Conservation (phyloP, 352 stramenopile species). For the Pythium pectinolyticum region DNA sequence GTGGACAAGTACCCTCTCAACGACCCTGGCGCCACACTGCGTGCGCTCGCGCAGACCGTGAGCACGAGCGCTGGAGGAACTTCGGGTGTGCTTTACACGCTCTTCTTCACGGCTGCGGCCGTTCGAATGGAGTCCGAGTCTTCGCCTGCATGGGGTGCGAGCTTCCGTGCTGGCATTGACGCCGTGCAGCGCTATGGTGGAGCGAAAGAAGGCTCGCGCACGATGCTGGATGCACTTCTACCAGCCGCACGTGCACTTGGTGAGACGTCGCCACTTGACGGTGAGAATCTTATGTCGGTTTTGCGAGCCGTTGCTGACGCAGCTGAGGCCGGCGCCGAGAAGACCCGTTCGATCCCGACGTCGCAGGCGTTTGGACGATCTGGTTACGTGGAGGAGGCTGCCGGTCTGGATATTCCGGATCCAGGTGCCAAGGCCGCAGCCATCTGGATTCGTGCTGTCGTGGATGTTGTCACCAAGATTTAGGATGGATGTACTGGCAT, state of each 20-base stretch:
- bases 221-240: conserved; percentile 96
- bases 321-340: conserved; percentile 87
- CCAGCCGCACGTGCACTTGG: conserved; percentile 72
- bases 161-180: conserved; percentile 76
- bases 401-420: conserved; percentile 88
- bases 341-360: conserved; percentile 88
- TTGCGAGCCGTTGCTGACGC: conserved; percentile 59
- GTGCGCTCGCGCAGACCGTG: conserved; percentile 63
- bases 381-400: conserved; percentile 90
- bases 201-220: conserved; percentile 92
- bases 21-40: conserved; percentile 52
- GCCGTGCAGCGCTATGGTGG: conserved; percentile 91
- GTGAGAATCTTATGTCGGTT: conserved; percentile 30
- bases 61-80: conserved; percentile 90
- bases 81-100: conserved; percentile 92
- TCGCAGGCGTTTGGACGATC: conserved; percentile 67
- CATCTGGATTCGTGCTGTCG: conserved; percentile 83
- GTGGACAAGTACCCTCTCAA: conserved; percentile 61
- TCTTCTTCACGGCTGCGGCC: conserved; percentile 87
- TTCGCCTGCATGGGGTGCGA: conserved; percentile 44
- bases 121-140: conserved; percentile 45
- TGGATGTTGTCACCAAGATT: conserved; percentile 34
- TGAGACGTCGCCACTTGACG: conserved; percentile 12
- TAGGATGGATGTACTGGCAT: no score
- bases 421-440: conserved; percentile 93